Percentiles rank a stretch among this genome's conserved stretches.
Conservation (phyloP, 1,139 yeast species). For the Candida buenavistaensis region DNA sequence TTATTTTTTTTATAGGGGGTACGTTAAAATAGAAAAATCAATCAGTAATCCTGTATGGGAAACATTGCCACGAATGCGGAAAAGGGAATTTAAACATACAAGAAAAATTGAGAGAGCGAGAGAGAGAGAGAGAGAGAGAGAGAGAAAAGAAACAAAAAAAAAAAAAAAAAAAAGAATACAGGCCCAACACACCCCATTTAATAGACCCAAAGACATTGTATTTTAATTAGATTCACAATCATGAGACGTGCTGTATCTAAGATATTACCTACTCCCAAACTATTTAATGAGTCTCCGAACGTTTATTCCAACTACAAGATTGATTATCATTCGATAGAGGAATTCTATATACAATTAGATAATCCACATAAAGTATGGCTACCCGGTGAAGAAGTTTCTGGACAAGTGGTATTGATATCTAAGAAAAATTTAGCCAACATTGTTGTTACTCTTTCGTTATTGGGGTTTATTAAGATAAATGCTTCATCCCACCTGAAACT, state of each 20-base stretch:
- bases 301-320: conserved; percentile 26
- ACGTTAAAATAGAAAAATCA: no score
- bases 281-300: conserved; percentile 5
- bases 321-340: conserved; percentile 51
- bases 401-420: conserved; percentile 57
- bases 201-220: no score
- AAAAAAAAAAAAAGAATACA: no score
- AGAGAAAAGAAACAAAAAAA: no score
- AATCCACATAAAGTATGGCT: conserved; percentile 70
- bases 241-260: conserved; percentile 49
- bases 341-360: conserved; percentile 67
- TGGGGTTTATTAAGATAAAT: conserved; percentile 59
- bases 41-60: no score
- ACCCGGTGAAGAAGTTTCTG: conserved; percentile 71
- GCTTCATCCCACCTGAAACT: conserved; percentile 51
- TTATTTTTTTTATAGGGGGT: no score
- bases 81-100: no score
- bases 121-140: no score
- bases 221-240: no score
- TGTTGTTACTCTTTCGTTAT: conserved; percentile 50
- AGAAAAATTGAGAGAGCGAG: no score
- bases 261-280: conserved; percentile 30
- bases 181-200: no score
- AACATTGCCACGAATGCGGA: no score
- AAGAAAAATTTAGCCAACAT: conserved; percentile 58